Evolutionary conservation across 148 eudicot species (phyloP).

Genomic region (Rhododendron mucronatum): DNA sequence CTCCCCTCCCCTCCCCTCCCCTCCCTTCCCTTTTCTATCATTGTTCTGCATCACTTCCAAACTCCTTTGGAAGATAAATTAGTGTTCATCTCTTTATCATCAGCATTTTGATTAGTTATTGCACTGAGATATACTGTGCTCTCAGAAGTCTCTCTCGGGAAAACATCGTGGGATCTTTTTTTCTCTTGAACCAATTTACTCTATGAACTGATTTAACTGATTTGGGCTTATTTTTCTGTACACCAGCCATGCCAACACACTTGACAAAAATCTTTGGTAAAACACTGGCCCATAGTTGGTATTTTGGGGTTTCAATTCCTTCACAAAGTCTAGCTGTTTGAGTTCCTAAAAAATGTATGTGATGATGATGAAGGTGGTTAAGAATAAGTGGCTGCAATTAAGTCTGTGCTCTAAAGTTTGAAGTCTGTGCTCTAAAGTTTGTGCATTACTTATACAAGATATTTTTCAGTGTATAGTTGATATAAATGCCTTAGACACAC

Average conservation of each 20-base stretch:
- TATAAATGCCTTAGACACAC: neutral
- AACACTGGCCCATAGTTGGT: neutral
- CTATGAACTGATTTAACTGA: neutral
- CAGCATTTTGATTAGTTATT: neutral
- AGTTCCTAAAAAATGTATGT: neutral
- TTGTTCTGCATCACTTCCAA: neutral
- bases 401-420: neutral
- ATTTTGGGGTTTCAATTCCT: constrained; percentile 1
- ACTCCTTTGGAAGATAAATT: neutral
- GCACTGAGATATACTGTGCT: neutral
- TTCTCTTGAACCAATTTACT: neutral
- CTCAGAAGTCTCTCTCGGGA: neutral
- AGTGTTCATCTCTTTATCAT: neutral
- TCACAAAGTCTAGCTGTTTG: neutral
- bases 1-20: too few species aligned
- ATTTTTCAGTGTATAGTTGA: neutral
- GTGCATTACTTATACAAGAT: neutral
- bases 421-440: neutral
- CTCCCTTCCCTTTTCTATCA: too few species aligned
- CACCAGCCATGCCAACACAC: neutral
- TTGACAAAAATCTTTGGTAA: neutral
- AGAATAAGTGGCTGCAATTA: neutral
- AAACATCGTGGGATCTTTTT: neutral
- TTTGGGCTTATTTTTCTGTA: neutral
- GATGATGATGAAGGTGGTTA: neutral